These are phyloP conservation scores for Penicillium janthinellum DNA, from an alignment of 2,329 filamentous ascomycete species.

Conservation along the genomic window DNA sequence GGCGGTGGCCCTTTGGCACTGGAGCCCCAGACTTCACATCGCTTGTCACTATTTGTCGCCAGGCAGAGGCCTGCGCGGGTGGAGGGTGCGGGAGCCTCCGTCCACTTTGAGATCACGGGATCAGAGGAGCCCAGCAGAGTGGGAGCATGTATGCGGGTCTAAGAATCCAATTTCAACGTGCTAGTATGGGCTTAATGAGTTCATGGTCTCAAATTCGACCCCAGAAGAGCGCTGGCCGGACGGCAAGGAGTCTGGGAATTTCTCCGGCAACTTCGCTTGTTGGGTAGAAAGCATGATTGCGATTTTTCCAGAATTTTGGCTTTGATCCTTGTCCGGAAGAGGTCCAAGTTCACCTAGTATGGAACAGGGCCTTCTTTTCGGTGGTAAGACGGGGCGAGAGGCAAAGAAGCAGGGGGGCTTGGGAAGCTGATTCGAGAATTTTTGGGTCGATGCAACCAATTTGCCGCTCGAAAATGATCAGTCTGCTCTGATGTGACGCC, in stretches of 20 bases:
- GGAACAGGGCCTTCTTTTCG: slow-evolving; percentile 19
- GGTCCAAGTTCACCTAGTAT: slow-evolving; percentile 27
- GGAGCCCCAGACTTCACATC: slow-evolving; percentile 25
- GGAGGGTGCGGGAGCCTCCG: slow-evolving; percentile 36
- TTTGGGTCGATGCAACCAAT: slow-evolving; percentile 19
- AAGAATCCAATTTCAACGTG: slow-evolving; percentile 46
- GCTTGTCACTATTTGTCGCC: slow-evolving; percentile 38
- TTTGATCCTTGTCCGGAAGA: slow-evolving; percentile 32
- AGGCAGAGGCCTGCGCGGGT: slow-evolving; percentile 30
- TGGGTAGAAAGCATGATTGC: slow-evolving; percentile 26
- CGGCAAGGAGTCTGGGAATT: slow-evolving; percentile 5
- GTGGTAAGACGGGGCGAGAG: slow-evolving; percentile 29
- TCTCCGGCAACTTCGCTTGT: slow-evolving; percentile 21
- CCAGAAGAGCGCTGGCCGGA: slow-evolving; percentile 5
- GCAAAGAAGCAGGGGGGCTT: slow-evolving; percentile 29
- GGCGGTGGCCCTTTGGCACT: slow-evolving; percentile 29
- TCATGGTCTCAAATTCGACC: slow-evolving; percentile 11
- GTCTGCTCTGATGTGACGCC: slow-evolving; percentile 22
- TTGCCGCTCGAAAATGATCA: slow-evolving; percentile 23
- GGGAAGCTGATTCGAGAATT: slow-evolving; percentile 31
- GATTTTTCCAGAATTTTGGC: slow-evolving; percentile 16
- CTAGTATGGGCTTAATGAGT: slow-evolving; percentile 13
- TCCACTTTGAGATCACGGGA: slow-evolving; percentile 44
- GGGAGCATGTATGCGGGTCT: slow-evolving; percentile 41
- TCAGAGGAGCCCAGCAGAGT: slow-evolving; percentile 37